Percentiles rank a stretch among this genome's conserved stretches.
Conservation (phyloP, 2,329 filamentous ascomycete species). For the Sporothrix pseudoabietina region DNA sequence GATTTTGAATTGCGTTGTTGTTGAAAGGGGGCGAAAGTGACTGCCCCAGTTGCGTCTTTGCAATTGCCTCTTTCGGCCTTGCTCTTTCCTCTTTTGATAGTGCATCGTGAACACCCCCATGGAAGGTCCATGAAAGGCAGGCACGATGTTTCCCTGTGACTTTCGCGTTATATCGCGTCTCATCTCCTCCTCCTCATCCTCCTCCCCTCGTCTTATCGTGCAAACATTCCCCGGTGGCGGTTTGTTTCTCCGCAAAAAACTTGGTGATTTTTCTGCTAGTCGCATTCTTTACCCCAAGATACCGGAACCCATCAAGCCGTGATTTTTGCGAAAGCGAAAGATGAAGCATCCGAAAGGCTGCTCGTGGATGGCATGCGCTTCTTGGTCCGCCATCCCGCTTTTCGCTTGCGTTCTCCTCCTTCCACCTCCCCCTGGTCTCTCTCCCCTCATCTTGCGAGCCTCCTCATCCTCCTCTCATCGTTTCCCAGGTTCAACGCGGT, state of each 20-base stretch:
- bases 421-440: background rate
- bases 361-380: background rate
- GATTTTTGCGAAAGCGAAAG: background rate
- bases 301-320: background rate
- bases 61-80: constrained; percentile 18
- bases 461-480: background rate
- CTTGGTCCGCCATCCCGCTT: constrained; percentile 1
- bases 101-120: background rate
- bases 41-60: background rate
- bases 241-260: constrained; percentile 21
- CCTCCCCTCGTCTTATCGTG: background rate
- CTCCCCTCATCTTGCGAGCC: background rate
- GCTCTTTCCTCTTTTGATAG: constrained; percentile 12
- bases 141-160: background rate
- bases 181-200: background rate
- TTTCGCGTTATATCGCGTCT: background rate
- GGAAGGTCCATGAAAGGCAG: background rate
- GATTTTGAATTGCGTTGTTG: constrained; percentile 17
- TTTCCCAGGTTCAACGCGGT: background rate
- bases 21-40: background rate
- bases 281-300: constrained; percentile 6
- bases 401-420: background rate
- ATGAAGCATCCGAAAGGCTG: background rate
- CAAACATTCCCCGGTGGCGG: constrained; percentile 13
- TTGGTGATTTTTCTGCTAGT: background rate